Evolutionary conservation across 257 asterid species (phyloP).

Genomic region (Solanum ossicruentum): DNA sequence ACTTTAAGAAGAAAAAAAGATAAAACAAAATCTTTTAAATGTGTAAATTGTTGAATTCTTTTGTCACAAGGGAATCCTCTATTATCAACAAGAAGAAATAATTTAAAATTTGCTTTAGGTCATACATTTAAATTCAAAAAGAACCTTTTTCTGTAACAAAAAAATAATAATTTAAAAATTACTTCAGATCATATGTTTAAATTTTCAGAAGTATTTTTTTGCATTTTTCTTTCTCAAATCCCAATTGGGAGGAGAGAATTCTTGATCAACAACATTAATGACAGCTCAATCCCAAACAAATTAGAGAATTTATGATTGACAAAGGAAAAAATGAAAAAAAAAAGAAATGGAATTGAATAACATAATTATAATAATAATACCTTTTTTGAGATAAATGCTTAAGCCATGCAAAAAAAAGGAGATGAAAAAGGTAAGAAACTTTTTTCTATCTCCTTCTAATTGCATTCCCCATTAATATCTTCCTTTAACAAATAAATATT

Average conservation of each 20-base stretch:
- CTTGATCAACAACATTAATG: neutral
- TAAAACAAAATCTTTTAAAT: neutral
- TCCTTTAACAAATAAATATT: conserved; percentile 1
- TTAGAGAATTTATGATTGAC: neutral
- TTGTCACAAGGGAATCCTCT: neutral
- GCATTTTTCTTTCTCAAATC: neutral
- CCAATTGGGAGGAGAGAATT: neutral
- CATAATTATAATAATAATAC: conserved; percentile 2
- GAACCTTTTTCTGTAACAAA: neutral
- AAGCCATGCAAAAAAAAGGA: conserved; percentile 5
- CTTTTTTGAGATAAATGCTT: conserved; percentile 5
- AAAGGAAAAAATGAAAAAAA: neutral
- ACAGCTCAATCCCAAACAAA: neutral
- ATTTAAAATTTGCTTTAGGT: neutral
- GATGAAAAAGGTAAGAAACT: conserved; percentile 22
- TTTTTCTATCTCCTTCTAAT: conserved; percentile 24
- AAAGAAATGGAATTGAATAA: neutral
- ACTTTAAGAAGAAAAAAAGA: neutral
- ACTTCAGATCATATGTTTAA: neutral
- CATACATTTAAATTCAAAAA: neutral
- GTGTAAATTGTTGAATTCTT: neutral
- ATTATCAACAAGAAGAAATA: neutral
- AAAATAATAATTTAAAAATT: neutral
- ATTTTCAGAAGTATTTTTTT: neutral
- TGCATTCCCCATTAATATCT: conserved; percentile 14